These are phyloP conservation scores for Apiotrichum sp. DNA, from an alignment of 1,284 basidiomycete genomes.

Conservation along the genomic window DNA sequence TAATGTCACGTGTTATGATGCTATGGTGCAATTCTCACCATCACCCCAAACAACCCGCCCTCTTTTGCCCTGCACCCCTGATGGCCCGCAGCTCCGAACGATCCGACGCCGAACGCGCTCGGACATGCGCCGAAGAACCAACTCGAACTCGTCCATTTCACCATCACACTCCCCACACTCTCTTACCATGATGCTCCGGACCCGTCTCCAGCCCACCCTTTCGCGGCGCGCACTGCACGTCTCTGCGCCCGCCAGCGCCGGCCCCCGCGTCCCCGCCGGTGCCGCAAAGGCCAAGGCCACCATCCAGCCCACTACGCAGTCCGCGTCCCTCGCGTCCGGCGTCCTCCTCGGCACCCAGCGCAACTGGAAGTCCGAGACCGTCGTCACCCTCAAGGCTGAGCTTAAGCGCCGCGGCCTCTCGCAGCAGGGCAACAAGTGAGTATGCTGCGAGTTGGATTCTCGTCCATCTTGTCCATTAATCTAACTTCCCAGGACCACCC, in stretches of 20 bases:
- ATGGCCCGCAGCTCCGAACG: too few relatives aligned
- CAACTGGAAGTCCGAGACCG: conserved; percentile 54
- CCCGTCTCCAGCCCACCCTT: conserved; percentile 32
- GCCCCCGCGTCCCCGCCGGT: conserved; percentile 12
- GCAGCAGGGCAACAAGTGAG: conserved; percentile 52
- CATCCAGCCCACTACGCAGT: conserved; percentile 18
- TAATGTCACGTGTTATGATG: too few relatives aligned
- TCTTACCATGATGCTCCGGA: conserved; percentile 35
- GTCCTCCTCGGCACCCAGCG: conserved; percentile 61
- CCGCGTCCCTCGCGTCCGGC: conserved; percentile 55
- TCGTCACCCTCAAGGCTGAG: conserved; percentile 59
- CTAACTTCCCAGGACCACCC: conserved; percentile 23
- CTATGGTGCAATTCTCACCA: too few relatives aligned
- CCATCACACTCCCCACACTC: too few relatives aligned
- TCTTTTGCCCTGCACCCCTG: too few relatives aligned
- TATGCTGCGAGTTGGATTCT: background rate
- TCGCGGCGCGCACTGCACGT: conserved; percentile 1
- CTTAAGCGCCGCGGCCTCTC: conserved; percentile 61
- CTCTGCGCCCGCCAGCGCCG: conserved; percentile 4
- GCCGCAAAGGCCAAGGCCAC: conserved; percentile 12
- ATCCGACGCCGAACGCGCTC: too few relatives aligned
- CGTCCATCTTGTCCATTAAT: too few relatives aligned
- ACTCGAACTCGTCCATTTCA: too few relatives aligned
- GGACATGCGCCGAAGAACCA: too few relatives aligned
- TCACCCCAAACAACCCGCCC: too few relatives aligned